Conservation (phyloP, 805 yeast genomes). For the Pichia exigua region DNA sequence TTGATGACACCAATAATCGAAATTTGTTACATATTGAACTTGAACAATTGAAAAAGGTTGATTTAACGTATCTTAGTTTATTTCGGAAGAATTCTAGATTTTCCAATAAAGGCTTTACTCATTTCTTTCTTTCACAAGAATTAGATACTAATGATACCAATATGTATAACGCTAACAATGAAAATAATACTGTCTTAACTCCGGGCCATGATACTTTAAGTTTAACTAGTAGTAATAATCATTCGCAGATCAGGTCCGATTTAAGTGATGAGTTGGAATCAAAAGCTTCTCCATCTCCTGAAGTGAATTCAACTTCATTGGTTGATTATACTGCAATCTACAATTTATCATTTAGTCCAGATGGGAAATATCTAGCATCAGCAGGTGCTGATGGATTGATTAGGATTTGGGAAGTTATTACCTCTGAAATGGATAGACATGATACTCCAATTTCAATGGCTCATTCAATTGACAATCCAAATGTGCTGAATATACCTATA, state of each 20-base stretch:
- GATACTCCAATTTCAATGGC: neutral
- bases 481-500: neutral
- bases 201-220: neutral
- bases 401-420: conserved; percentile 71
- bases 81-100: conserved; percentile 37
- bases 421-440: conserved; percentile 58
- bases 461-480: neutral
- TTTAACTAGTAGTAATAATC: neutral
- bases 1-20: neutral
- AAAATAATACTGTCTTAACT: neutral
- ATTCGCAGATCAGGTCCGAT: neutral
- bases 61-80: conserved; percentile 48
- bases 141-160: conserved; percentile 25
- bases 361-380: conserved; percentile 77
- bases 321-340: conserved; percentile 44
- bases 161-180: conserved; percentile 1
- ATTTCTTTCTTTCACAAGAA: conserved; percentile 63
- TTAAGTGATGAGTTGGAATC: neutral
- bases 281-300: neutral
- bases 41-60: conserved; percentile 21
- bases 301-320: neutral
- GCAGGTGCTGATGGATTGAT: conserved; percentile 73
- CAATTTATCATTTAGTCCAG: conserved; percentile 62
- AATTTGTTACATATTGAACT: neutral
- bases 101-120: conserved; percentile 38